Conservation (phyloP, 2,329 filamentous ascomycete genomes). For the Phoma herbarum region DNA sequence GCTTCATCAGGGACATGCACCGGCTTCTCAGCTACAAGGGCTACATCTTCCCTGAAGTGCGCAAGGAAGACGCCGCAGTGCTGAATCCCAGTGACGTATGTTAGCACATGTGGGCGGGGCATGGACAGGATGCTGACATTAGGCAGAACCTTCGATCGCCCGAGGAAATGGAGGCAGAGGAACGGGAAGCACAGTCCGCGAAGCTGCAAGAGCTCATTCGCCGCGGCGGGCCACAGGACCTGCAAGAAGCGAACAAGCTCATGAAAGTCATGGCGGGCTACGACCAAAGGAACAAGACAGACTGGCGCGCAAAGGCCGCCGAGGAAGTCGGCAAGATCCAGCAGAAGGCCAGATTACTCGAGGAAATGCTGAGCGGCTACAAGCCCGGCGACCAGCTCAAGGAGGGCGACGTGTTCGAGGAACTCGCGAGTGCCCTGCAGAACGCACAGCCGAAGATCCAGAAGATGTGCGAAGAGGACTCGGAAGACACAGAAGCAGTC, state of each 20-base stretch:
- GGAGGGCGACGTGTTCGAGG: constrained; percentile 76
- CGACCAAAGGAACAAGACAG: constrained; percentile 93
- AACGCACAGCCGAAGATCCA: constrained; percentile 98
- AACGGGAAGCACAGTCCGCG: constrained; percentile 92
- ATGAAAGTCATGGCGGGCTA: constrained; percentile 99
- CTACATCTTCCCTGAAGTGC: constrained; percentile 92
- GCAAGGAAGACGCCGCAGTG: constrained; percentile 92
- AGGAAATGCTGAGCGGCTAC: constrained; percentile 90
- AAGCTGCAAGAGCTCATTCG: constrained; percentile 97
- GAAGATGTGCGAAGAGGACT: constrained; percentile 99
- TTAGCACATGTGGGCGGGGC: constrained; percentile 30
- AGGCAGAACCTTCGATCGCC: constrained; percentile 88
- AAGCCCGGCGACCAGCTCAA: constrained; percentile 80
- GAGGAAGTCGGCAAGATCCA: constrained; percentile 95
- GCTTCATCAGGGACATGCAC: constrained; percentile 98
- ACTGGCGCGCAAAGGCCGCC: constrained; percentile 96
- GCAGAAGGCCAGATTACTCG: constrained; percentile 89
- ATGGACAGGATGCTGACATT: constrained; percentile 27
- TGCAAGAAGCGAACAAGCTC: constrained; percentile 94
- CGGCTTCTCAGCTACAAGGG: constrained; percentile 94
- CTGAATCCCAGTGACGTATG: constrained; percentile 95
- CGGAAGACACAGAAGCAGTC: constrained; percentile 94
- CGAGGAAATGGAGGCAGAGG: constrained; percentile 98
- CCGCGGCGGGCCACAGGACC: constrained; percentile 86
- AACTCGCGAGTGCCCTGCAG: constrained; percentile 86